Base-by-base conservation (phyloP, 2,329 filamentous ascomycete species). In the Colletotrichum sp. region DNA sequence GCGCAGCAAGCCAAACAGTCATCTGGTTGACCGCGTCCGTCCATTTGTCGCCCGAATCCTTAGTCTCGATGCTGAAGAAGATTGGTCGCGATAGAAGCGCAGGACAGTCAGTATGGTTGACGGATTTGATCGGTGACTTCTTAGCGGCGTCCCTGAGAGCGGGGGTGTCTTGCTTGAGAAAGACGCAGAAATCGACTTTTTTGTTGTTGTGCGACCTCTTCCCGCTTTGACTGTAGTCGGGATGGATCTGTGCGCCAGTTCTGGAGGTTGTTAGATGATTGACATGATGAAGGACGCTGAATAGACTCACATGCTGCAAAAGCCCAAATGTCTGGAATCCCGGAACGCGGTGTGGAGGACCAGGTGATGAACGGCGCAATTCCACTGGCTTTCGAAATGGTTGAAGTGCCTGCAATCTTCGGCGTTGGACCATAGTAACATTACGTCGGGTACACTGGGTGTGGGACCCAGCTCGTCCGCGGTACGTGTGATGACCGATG, bases 61-160 rank as follows among this genome's bases (percentile, higher is more conserved):
- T 76, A 16, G 74, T 72, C 74, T 76, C 74, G 52, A 76, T 69
- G 63, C 49, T 44, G 28, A 72, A 12, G n/a, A 26, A n/a, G 30
- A 76, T 63, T 10, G 70, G 74, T 10, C 64, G 39, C 9, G 21
- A 26, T 18, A 59, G 30, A 12, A 73, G 52, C 24, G 69, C 44
- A 5, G 39, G 49, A 28, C 57, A 72, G 15, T 73, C 70, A 24
- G 69, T 73, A 34, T 76, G 55, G 70, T 73, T 73, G n/a, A 65
- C 24, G 15, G 63, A 65, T 2, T 65, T 24, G 36, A 65, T 44
- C 8, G 62, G 62, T 18, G 62, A 24, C 1, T 6, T 39, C 62
- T 4, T 26, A 0, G 63, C 63, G 8, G 34, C 36, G 7, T 8
- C 13, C 3, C 15, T 5, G 8, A 68, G 65, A 0, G 12, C 26